Base-by-base conservation (phyloP, 2,329 filamentous ascomycete genomes). In the Alternaria gansuensis region DNA sequence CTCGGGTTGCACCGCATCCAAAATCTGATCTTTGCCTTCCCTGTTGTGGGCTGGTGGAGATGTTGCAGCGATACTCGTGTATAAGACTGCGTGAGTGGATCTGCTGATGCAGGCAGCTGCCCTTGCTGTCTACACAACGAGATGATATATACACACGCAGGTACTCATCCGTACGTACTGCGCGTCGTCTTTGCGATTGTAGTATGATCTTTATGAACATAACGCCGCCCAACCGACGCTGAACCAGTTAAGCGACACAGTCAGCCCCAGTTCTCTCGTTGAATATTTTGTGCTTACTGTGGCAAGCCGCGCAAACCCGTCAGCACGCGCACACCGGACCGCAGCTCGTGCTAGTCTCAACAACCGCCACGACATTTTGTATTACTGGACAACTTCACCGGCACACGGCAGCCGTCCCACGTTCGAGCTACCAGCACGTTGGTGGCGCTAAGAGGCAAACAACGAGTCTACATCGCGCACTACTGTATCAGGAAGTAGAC, bases 71-170 rank as follows among this genome's bases (percentile, higher is more conserved):
- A 66, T 57, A 39, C 55, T 68, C 65, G 49, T 68, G 68, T 67
- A 71, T 63, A 21, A 59, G 60, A 54, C 54, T 52, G 62, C 44
- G 53, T 52, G 55, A 28, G 49, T 51, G 58, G 59, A 61, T 54
- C 65, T 71, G 70, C 70, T 72, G 67, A 73, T 60, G 40, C 33
- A 9, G 39, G 56, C 51, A 62, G 57, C 62, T 71, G 67, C 67
- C 68, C 64, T 62, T 28, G 6, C 51, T 44, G 31, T 31, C 54
- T 34, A 54, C 41, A 59, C 55, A 44, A 48, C 51, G 48, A 34
- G 13, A 44, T 41, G 45, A 43, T 43, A 54, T 36, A 48, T 48
- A 24, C 7, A 29, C 5, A 26, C 45, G 37, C 45, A 43, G 33
- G 14, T 24, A 31, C 13, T 21, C 3, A 23, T 10, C 10, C 36